Evolutionary conservation across 768 basidiomycete species (phyloP), one percentile per base, ranked within the genome.

Genomic region (Arthromyces matolae): DNA sequence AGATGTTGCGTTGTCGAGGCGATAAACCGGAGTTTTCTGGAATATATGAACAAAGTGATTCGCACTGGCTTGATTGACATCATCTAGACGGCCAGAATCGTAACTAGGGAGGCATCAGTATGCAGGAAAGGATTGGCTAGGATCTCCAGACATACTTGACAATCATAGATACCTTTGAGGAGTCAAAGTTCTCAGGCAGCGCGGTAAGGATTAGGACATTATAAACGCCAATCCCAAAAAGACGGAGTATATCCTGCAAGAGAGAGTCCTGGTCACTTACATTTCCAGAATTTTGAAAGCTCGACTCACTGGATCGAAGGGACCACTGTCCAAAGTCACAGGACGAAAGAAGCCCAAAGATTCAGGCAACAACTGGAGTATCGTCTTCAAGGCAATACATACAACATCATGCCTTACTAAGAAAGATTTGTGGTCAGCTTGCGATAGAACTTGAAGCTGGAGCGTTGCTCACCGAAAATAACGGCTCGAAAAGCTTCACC

Each of bases 141-240:
- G 19, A 39, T 22, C 4, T 24, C 35, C 41, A 40, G 12, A 54
- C 76, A 37, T 50, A 86, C 86, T 82, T 72, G 56, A 90, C 74
- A 8, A 90, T 75, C 23, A 83, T 64, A 6, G 77, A 72, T 6
- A 74, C 77, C 24, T 71, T 71, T 5, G 82, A 79, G 22, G 86
- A 44, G 38, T 81, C 81, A 9, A 85, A 54, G 58, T 85, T 84
- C 59, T 84, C 80, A 5, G 72, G 63, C 1, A 73, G 71, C 55
- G 79, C 79, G 1, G 80, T 83, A 23, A 77, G 67, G 25, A 91
- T 68, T 25, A 89, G 64, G 8, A 89, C 67, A 59, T 91, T 91
- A 52, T 71, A 74, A 8, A 71, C 71, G 3, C 86, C 87, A 22
- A 61, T 56, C 20, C 67, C 61, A 49, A 88, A 86, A 37, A 66